Evolutionary conservation across 768 basidiomycete species (phyloP).

Genomic region (Mycena kentingensis): DNA sequence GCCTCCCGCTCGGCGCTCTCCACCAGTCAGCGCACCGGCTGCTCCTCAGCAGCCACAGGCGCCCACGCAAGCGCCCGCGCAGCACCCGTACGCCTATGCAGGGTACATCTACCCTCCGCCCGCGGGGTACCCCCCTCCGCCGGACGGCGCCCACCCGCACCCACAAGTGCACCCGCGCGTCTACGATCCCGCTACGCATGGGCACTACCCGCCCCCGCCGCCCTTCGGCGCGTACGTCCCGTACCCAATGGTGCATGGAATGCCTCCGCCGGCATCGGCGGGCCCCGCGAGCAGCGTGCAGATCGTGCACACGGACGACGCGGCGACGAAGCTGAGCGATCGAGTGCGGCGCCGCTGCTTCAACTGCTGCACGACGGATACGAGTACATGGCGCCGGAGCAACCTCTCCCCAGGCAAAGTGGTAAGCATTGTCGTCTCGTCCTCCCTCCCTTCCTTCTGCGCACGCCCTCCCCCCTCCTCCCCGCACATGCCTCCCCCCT

Average conservation of each 20-base stretch:
- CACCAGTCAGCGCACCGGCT: no score
- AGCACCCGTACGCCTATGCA: no score
- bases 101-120: no score
- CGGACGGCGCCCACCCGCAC: no score
- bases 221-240: no score
- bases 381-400: constrained; percentile 77
- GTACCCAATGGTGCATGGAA: constrained; percentile 23
- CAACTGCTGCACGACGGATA: constrained; percentile 85
- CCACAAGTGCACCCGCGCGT: no score
- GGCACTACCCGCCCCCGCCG: background rate
- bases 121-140: no score
- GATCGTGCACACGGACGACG: constrained; percentile 68
- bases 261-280: constrained; percentile 15
- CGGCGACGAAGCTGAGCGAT: constrained; percentile 76
- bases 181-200: background rate
- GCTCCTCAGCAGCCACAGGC: no score
- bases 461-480: no score
- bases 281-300: constrained; percentile 6
- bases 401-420: constrained; percentile 83
- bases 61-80: no score
- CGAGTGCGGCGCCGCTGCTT: constrained; percentile 75
- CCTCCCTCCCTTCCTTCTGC: constrained; percentile 5
- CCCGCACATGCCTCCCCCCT: no score
- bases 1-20: no score
- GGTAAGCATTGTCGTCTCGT: constrained; percentile 32